Base-by-base conservation (phyloP, 139 green algal species). In the Dunaliella sp. region DNA sequence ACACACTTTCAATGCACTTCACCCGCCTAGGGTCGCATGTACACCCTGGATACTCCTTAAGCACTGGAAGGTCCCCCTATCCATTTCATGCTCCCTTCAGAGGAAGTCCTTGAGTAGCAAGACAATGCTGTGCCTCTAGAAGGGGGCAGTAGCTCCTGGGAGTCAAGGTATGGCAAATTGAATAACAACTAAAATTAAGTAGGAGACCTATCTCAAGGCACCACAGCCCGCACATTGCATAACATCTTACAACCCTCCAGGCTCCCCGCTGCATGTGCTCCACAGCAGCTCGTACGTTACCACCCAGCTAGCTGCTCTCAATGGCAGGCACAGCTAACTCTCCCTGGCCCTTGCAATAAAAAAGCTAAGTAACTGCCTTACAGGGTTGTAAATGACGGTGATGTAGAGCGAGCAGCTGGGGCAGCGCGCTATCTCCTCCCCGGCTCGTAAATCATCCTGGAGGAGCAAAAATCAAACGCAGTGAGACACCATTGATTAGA, bases 371-470 rank as follows among this genome's bases (percentile, higher is more conserved):
- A 3, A 30, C 74, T 80, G 74, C n/a, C 86, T 85, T 73, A 93
- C 93, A n/a, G 91, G 91, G 86, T 99, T 91, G 90, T 99, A 99
- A 21, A 98, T 93, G 21, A 99, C 97, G n/a, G 87, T 94, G 74
- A 99, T 94, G 86, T 95, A 97, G 0, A 99, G 89, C 1, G 95
- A 97, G 88, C 97, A 99, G 86, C 93, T 98, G 1, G 97, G 97
- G 79, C 97, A 99, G n/a, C 91, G 88, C 0, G 96, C 97, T 75
- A 99, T 96, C 83, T 99, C 97, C 88, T 99, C 97, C 1, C 97
- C 97, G 36, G 82, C 88, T 1, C 80, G 74, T 32, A 97, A 87
- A 85, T 98, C 95, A 58, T 98, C 95, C 93, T 96, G 91, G n/a
- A n/a, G n/a, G n/a, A n/a, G n/a, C n/a, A n/a, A n/a, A n/a, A n/a